Evolutionary conservation across 164 flowering plant genomes (phyloP).

Genomic region (Vitis labrusca): DNA sequence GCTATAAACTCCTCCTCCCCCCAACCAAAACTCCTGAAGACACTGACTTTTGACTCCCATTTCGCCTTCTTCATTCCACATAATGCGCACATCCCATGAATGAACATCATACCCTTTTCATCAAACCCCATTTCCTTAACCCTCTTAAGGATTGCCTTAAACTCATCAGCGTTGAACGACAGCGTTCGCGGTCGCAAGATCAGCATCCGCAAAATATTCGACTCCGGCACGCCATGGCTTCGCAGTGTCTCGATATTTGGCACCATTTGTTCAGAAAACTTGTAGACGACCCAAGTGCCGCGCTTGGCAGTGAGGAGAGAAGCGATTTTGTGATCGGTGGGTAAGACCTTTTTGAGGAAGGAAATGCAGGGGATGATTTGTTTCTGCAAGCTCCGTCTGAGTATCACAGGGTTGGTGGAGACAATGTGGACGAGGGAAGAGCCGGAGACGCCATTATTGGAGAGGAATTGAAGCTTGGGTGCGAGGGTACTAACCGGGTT

Average conservation of each 20-base stretch:
- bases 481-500: neutral
- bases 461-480: constrained; percentile 7
- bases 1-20: neutral
- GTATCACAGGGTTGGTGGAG: neutral
- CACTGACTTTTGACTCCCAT: constrained; percentile 3
- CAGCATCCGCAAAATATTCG: neutral
- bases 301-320: constrained; percentile 6
- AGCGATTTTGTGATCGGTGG: neutral
- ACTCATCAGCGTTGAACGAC: neutral
- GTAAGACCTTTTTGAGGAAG: neutral
- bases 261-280: neutral
- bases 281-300: neutral
- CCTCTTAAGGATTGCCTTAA: neutral
- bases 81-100: neutral
- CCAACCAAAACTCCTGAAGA: constrained; percentile 3
- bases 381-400: neutral
- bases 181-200: neutral
- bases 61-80: neutral
- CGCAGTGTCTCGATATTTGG: neutral
- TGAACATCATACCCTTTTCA: neutral
- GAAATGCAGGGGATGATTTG: neutral
- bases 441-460: neutral
- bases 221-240: neutral
- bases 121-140: constrained; percentile 2
- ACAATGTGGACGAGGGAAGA: neutral